Conservation (phyloP, 108 stramenopile genomes). For the Mayamaea pseudoterrestris region DNA sequence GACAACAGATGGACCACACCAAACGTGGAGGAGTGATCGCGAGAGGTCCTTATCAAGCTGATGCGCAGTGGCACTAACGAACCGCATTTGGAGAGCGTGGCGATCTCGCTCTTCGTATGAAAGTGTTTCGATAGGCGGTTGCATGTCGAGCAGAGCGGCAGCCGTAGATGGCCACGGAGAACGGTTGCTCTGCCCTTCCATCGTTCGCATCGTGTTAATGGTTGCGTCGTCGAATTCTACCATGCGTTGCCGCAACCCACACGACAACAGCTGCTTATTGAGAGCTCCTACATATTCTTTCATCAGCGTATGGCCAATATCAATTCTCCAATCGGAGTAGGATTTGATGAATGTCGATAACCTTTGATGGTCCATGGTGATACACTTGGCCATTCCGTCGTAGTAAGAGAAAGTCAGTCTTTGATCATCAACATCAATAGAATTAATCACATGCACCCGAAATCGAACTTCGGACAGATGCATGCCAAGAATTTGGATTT, state of each 20-base stretch:
- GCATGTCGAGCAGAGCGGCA: conserved; percentile 37
- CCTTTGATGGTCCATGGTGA: conserved; percentile 39
- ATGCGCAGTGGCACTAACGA: conserved; percentile 14
- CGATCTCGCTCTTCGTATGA: conserved; percentile 15
- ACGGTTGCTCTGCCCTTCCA: conserved; percentile 1
- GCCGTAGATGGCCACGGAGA: conserved; percentile 55
- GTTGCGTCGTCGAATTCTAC: conserved; percentile 5
- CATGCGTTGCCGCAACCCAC: conserved; percentile 11
- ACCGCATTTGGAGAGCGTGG: conserved; percentile 26
- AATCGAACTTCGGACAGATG: conserved; percentile 31
- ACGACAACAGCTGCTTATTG: conserved; percentile 14
- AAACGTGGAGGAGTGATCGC: conserved; percentile 9
- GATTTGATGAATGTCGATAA: conserved; percentile 24
- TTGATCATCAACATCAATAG: conserved; percentile 1
- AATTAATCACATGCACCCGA: conserved; percentile 51
- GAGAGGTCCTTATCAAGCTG: conserved; percentile 9
- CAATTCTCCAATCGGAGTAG: conserved; percentile 37
- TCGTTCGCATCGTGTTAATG: conserved; percentile 1
- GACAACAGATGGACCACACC: conserved; percentile 15
- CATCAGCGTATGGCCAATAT: conserved; percentile 28
- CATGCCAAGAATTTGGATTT: conserved; percentile 42
- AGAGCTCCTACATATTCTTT: conserved; percentile 40
- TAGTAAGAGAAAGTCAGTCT: conserved; percentile 48
- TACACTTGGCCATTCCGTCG: conserved; percentile 27
- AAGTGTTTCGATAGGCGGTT: conserved; percentile 29